Evolutionary conservation across 2,329 filamentous ascomycete species (phyloP).

Genomic region (Talaromyces sp.): DNA sequence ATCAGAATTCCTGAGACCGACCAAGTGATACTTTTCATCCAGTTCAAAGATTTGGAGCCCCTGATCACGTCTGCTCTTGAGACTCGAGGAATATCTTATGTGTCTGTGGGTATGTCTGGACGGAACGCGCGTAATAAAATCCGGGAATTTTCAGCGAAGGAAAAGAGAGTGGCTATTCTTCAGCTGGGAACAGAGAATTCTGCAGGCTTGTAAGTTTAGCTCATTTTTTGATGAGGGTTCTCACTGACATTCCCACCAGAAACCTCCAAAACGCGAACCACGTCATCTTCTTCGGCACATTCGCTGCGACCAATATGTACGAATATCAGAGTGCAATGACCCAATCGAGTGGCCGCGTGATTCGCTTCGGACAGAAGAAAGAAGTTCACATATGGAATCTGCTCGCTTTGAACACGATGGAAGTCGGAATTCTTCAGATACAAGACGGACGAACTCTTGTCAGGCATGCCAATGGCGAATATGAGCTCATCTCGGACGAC

Average conservation of each 20-base stretch:
- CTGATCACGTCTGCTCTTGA: conserved; percentile 28
- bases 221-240: not conserved
- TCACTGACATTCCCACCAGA: conserved; percentile 28
- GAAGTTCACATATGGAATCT: conserved; percentile 55
- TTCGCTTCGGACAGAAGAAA: conserved; percentile 55
- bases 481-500: conserved; percentile 17
- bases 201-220: conserved; percentile 52
- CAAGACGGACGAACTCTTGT: conserved; percentile 25
- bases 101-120: conserved; percentile 32
- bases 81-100: conserved; percentile 25
- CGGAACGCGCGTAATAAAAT: conserved; percentile 31
- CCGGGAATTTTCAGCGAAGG: conserved; percentile 32
- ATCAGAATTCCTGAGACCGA: conserved; percentile 38
- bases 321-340: conserved; percentile 56
- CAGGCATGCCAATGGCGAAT: conserved; percentile 12
- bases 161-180: conserved; percentile 52
- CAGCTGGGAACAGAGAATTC: conserved; percentile 54
- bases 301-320: conserved; percentile 47
- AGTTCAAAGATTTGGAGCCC: conserved; percentile 44
- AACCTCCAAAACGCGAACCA: conserved; percentile 63
- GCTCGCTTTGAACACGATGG: conserved; percentile 39
- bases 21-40: conserved; percentile 54
- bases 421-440: conserved; percentile 41
- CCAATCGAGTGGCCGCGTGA: conserved; percentile 59
- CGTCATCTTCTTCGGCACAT: conserved; percentile 58